Percentiles rank a stretch among this genome's conserved stretches.
Conservation (phyloP, 495 filamentous ascomycete genomes). For the Hyaloscypha hepaticicola region DNA sequence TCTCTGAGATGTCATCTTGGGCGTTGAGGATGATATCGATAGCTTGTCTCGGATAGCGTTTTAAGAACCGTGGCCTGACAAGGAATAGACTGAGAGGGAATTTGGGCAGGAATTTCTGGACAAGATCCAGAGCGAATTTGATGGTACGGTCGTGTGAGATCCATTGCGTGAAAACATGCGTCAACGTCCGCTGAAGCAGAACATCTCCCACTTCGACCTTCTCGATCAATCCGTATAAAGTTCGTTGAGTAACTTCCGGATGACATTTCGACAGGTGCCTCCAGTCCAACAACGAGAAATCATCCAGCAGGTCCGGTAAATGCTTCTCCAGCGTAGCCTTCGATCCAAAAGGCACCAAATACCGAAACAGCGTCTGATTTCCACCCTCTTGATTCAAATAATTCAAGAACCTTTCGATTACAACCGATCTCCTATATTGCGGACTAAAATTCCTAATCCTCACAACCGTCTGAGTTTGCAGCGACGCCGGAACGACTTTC, state of each 20-base stretch:
- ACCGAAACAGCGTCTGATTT: not conserved
- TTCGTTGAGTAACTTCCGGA: not conserved
- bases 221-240: not conserved
- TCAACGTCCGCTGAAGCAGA: not conserved
- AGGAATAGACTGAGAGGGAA: not conserved
- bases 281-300: slow-evolving; percentile 4
- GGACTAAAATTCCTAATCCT: not conserved
- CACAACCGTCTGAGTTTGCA: slow-evolving; percentile 6
- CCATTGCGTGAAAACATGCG: slow-evolving; percentile 1
- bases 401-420: slow-evolving; percentile 9
- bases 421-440: not conserved
- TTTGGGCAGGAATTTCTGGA: not conserved
- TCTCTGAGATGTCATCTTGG: slow-evolving; percentile 6
- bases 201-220: not conserved
- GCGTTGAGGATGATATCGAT: slow-evolving; percentile 23
- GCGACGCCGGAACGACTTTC: not conserved
- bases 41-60: slow-evolving; percentile 8
- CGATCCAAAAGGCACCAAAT: not conserved
- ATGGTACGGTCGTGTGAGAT: not conserved
- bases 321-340: not conserved
- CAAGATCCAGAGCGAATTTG: not conserved
- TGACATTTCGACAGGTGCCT: slow-evolving; percentile 5
- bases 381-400: not conserved
- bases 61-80: not conserved
- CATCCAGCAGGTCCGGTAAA: not conserved